Percentiles rank a stretch among this genome's conserved stretches.
These are phyloP conservation scores for Citrullus colocynthis DNA, from an alignment of 306 rosid genomes.

Conservation along the genomic window DNA sequence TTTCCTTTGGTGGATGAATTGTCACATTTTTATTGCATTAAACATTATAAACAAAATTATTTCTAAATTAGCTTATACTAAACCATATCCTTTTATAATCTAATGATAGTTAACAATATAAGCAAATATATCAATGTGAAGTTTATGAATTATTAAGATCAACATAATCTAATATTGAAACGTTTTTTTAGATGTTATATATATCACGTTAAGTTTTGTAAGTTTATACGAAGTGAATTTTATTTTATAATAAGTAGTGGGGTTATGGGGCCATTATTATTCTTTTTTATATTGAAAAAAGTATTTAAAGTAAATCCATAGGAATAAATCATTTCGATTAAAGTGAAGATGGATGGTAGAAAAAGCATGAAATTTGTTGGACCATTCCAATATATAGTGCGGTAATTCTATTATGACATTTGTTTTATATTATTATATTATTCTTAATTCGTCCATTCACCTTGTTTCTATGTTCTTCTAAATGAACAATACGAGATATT, in stretches of 20 bases:
- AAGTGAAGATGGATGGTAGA: neutral
- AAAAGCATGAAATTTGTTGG: neutral
- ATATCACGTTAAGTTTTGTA: too few species aligned
- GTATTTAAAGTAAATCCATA: neutral
- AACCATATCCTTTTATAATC: neutral
- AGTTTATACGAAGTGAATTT: neutral
- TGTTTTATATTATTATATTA: neutral
- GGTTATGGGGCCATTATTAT: neutral
- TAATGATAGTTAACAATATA: too few species aligned
- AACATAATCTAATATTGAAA: too few species aligned
- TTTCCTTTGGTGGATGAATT: conserved; percentile 2
- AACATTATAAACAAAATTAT: neutral
- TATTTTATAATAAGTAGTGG: neutral
- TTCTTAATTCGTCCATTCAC: neutral
- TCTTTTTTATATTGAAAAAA: neutral
- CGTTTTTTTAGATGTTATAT: too few species aligned
- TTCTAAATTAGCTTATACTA: neutral
- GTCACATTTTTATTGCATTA: neutral
- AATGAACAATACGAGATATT: too few species aligned
- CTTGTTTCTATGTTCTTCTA: neutral
- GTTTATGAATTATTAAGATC: too few species aligned
- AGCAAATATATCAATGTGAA: too few species aligned
- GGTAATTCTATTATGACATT: neutral
- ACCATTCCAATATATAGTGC: neutral
- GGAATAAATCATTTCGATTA: neutral